These are phyloP conservation scores for Melanogaster broomeanus DNA, from an alignment of 768 basidiomycete species.

Conservation along the genomic window DNA sequence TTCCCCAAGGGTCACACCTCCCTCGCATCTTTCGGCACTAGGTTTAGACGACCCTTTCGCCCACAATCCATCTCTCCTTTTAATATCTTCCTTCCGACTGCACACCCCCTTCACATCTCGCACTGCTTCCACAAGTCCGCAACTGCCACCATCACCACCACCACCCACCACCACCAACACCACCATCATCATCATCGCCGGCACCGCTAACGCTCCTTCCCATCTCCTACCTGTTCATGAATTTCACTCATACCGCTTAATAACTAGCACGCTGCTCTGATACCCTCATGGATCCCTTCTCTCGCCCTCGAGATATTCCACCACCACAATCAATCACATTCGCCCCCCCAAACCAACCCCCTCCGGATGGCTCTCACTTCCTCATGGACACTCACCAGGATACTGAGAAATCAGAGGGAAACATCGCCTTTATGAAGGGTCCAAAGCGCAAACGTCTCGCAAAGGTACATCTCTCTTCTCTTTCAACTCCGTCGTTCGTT, in stretches of 20 bases:
- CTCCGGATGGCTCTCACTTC: constrained; percentile 21
- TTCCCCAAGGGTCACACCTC: constrained; percentile 21
- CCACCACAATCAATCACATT: constrained; percentile 23
- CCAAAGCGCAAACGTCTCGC: constrained; percentile 56
- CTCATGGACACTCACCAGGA: constrained; percentile 20
- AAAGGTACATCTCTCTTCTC: constrained; percentile 38
- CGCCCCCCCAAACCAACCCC: constrained; percentile 18
- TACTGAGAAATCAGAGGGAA: constrained; percentile 31
- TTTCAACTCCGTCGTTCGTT: not conserved
- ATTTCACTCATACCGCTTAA: not conserved
- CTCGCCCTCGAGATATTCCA: constrained; percentile 25
- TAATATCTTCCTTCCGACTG: constrained; percentile 19
- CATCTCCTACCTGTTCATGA: not conserved
- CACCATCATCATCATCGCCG: not conserved
- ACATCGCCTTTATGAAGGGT: constrained; percentile 49
- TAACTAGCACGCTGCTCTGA: not conserved
- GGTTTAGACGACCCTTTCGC: constrained; percentile 29
- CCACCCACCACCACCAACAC: not conserved
- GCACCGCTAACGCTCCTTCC: not conserved
- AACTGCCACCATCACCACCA: not conserved
- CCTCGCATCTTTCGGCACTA: constrained; percentile 14
- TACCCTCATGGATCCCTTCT: constrained; percentile 38
- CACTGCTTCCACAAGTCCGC: not conserved
- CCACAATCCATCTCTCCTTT: constrained; percentile 19
- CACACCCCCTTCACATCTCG: not conserved